Evolutionary conservation across 164 flowering plant species (phyloP).

Genomic region (Vitis riparia): DNA sequence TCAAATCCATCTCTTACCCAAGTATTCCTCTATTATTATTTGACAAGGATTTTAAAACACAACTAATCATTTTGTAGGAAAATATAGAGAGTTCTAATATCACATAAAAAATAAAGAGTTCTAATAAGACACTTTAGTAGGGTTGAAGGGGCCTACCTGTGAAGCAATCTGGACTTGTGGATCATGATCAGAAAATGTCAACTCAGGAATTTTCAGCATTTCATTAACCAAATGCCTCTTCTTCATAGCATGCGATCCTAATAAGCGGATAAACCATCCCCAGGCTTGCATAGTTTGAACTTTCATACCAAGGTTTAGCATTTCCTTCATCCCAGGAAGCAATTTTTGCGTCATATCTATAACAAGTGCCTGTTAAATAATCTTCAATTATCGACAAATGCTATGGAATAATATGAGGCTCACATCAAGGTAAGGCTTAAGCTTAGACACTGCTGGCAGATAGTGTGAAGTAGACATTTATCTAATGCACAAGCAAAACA

Average conservation of each 20-base stretch:
- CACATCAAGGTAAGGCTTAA: not conserved
- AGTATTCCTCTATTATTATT: too few relatives aligned
- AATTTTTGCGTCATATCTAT: slow-evolving; percentile 54
- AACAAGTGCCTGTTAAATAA: slow-evolving; percentile 42
- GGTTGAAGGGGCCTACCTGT: slow-evolving; percentile 39
- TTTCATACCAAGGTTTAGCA: slow-evolving; percentile 49
- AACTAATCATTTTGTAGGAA: not conserved
- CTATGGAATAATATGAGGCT: not conserved
- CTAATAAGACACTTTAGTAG: not conserved
- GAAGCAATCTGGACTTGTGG: slow-evolving; percentile 72
- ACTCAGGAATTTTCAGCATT: slow-evolving; percentile 67
- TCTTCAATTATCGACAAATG: not conserved
- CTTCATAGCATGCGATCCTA: slow-evolving; percentile 55
- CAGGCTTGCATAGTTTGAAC: slow-evolving; percentile 66
- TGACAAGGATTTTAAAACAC: not conserved
- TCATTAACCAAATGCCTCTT: slow-evolving; percentile 63
- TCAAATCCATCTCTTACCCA: too few relatives aligned
- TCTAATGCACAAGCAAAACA: too few relatives aligned
- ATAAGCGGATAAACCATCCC: slow-evolving; percentile 77
- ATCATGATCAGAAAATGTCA: slow-evolving; percentile 60
- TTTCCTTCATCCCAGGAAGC: slow-evolving; percentile 53
- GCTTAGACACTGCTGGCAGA: too few relatives aligned
- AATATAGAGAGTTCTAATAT: too few relatives aligned
- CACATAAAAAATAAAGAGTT: not conserved
- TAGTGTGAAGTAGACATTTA: too few relatives aligned